Base-by-base conservation (phyloP, 2,329 filamentous ascomycete species). In the Alternaria alternata region DNA sequence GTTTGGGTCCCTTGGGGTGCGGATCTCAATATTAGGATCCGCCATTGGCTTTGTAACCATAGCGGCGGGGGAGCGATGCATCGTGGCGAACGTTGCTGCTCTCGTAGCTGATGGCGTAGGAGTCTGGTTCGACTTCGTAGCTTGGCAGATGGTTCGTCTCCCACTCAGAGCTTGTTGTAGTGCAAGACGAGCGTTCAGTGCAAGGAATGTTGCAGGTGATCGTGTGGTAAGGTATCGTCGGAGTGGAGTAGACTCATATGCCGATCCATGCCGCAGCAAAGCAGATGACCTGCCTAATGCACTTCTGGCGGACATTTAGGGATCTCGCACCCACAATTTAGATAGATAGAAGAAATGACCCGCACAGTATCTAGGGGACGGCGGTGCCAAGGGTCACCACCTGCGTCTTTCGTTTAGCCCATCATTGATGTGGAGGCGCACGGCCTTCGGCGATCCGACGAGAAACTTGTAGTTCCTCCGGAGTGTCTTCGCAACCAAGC, bases 1-100 rank as follows among this genome's bases (percentile, higher is more conserved):
- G 78, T 93, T 96, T 54, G 93, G 93, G 81, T 98, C 94, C 73
- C 92, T 87, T 51, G 84, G 81, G 46, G 78, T 76, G 42, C 77
- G 79, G 66, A 82, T 81, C 41, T 73, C 69, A 26, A 74, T 62
- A 61, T 74, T 63, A 1, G 69, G 66, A 41, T 73, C 70, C 41
- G 75, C 75, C 76, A 81, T 79, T n/a, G 72, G 78, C 62, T 74
- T 76, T 41, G 70, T 74, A 18, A 73, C 68, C 70, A 78, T 75
- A 3, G 75, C 76, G 34, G 73, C 70, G 42, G 73, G 63, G 52
- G 57, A 51, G 62, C 65, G 65, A 61, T 71, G 69, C 67, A 69
- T 71, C 9, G 57, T 63, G 30, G 65, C 57, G 58, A 64, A 58
- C 34, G 46, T 36, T 16, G 46, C 46, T 49, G 46, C 16, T 38